phyloP scores from a whole-genome alignment of 1,284 basidiomycete genomes.

The Erythrobasidium hasegawianum region DNA sequence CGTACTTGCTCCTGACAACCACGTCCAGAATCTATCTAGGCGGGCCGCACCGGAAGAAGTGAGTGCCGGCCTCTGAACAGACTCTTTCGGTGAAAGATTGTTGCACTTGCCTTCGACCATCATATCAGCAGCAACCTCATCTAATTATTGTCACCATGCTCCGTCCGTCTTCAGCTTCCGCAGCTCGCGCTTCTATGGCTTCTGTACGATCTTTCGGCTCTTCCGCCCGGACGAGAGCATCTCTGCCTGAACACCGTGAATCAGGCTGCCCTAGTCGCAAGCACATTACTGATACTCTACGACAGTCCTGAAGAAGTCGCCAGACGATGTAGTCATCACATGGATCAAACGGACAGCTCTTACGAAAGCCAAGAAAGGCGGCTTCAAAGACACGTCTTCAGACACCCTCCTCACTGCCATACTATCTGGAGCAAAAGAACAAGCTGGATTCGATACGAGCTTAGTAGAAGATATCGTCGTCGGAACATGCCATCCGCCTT shows the following conservation, averaged over 20 bases:
- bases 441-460: conserved; percentile 32
- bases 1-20: too few relatives aligned
- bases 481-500: conserved; percentile 51
- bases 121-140: not conserved
- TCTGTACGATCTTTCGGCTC: conserved; percentile 20
- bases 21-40: not conserved
- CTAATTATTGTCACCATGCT: conserved; percentile 11
- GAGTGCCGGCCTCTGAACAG: not conserved
- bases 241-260: conserved; percentile 25
- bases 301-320: conserved; percentile 52
- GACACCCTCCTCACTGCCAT: conserved; percentile 74
- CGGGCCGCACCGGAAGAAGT: conserved; percentile 4
- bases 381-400: conserved; percentile 66
- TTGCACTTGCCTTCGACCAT: not conserved
- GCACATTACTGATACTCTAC: not conserved
- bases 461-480: conserved; percentile 70
- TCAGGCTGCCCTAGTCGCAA: not conserved
- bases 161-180: conserved; percentile 1
- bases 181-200: not conserved
- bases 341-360: conserved; percentile 70
- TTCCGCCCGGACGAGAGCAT: conserved; percentile 5
- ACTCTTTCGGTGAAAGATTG: not conserved
- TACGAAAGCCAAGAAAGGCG: conserved; percentile 68
- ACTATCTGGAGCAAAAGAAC: conserved; percentile 57
- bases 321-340: conserved; percentile 73